These are phyloP conservation scores for Tulasnella sp. DNA, from an alignment of 768 basidiomycete species.

Conservation along the genomic window DNA sequence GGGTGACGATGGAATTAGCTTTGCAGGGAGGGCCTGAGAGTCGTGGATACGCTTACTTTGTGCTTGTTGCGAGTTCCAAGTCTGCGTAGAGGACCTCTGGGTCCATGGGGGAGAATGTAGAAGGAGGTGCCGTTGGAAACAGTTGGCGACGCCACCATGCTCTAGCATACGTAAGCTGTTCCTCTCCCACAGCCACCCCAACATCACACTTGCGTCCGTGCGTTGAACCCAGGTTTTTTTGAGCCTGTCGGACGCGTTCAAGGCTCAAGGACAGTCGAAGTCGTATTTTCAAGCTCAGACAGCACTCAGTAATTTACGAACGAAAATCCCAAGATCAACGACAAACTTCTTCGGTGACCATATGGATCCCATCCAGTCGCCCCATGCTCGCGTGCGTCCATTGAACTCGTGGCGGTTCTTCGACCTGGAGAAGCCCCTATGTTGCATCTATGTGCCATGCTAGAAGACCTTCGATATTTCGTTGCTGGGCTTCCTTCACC, in stretches of 20 bases:
- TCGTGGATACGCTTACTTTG: background rate
- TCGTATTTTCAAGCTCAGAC: background rate
- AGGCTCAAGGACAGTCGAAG: background rate
- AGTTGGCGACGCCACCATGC: constrained; percentile 27
- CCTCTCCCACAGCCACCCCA: background rate
- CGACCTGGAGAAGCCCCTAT: background rate
- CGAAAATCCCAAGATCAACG: background rate
- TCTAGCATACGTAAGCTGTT: background rate
- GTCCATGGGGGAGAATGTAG: background rate
- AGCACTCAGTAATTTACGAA: background rate
- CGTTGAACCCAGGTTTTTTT: background rate
- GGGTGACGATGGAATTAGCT: background rate
- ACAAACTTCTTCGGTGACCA: background rate
- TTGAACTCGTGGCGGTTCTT: background rate
- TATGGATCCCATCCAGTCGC: background rate
- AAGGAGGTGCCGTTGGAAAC: background rate
- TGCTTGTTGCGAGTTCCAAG: background rate
- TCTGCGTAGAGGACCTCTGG: background rate
- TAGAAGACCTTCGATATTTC: background rate
- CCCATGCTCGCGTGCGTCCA: background rate
- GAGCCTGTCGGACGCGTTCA: background rate
- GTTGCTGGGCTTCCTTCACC: background rate
- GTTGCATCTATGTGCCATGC: background rate
- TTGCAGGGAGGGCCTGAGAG: background rate
- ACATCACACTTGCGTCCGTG: background rate